These are phyloP conservation scores for Geotrichum klebahnii DNA, from an alignment of 1,139 yeast genomes.

Conservation along the genomic window DNA sequence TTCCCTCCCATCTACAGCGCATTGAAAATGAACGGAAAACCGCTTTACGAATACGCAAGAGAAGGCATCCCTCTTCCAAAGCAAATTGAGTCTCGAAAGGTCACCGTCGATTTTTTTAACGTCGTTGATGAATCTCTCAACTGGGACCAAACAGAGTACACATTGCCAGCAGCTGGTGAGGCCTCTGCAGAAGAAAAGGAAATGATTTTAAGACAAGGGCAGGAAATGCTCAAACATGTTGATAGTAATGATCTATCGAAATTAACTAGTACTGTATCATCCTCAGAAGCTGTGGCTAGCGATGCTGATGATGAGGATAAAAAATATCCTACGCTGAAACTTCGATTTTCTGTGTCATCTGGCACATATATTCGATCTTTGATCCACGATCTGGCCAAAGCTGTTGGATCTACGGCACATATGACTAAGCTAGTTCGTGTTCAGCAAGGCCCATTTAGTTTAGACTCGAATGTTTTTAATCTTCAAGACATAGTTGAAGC, in stretches of 20 bases:
- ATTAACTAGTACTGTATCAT: slow-evolving; percentile 13
- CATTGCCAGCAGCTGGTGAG: slow-evolving; percentile 18
- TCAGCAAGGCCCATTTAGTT: slow-evolving; percentile 78
- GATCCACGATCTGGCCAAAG: slow-evolving; percentile 82
- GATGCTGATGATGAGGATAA: not conserved
- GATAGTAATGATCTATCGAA: slow-evolving; percentile 9
- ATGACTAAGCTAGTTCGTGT: slow-evolving; percentile 79
- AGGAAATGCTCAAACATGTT: slow-evolving; percentile 14
- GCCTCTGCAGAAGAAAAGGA: slow-evolving; percentile 18
- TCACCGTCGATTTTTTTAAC: slow-evolving; percentile 54
- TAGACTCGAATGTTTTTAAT: slow-evolving; percentile 66
- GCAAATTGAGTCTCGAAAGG: slow-evolving; percentile 71
- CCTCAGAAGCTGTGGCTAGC: not conserved
- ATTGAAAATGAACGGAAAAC: slow-evolving; percentile 88
- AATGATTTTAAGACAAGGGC: slow-evolving; percentile 16
- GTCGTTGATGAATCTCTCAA: slow-evolving; percentile 37
- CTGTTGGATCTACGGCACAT: slow-evolving; percentile 75
- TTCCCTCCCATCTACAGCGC: slow-evolving; percentile 97
- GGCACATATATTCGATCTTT: slow-evolving; percentile 93
- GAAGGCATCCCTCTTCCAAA: slow-evolving; percentile 80
- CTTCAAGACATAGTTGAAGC: slow-evolving; percentile 51
- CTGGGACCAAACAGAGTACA: slow-evolving; percentile 19
- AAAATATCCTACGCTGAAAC: slow-evolving; percentile 44
- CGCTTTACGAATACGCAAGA: slow-evolving; percentile 90
- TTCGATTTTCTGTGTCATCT: slow-evolving; percentile 77